Conservation (phyloP, 768 basidiomycete genomes). For the Tephrocybe sp. region DNA sequence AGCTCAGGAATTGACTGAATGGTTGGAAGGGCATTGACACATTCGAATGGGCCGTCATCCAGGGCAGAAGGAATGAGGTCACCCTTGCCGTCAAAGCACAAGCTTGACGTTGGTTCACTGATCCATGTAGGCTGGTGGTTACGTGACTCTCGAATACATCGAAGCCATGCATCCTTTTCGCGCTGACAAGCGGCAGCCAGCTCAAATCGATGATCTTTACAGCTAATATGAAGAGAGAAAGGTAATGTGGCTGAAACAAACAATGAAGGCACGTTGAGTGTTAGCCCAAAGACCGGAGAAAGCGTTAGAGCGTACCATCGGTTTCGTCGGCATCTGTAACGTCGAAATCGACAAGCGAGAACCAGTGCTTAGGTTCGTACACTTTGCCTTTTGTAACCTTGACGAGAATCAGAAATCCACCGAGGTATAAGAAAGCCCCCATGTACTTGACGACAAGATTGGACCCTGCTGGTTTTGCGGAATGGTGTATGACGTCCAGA, state of each 20-base stretch:
- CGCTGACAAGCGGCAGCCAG: conserved; percentile 78
- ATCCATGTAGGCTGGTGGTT: conserved; percentile 45
- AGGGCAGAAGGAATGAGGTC: conserved; percentile 32
- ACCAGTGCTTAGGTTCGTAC: conserved; percentile 90
- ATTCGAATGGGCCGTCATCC: conserved; percentile 41
- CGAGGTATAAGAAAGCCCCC: conserved; percentile 84
- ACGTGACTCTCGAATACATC: conserved; percentile 56
- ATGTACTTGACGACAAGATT: conserved; percentile 80
- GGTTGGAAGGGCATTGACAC: conserved; percentile 43
- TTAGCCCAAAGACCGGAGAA: background rate
- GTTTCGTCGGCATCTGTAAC: conserved; percentile 65
- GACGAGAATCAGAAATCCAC: conserved; percentile 82
- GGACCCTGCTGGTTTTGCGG: conserved; percentile 41
- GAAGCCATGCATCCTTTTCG: conserved; percentile 89
- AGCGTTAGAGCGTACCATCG: conserved; percentile 58
- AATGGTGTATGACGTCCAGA: conserved; percentile 78
- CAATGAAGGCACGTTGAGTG: background rate
- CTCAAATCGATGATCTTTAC: conserved; percentile 74
- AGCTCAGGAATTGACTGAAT: conserved; percentile 59
- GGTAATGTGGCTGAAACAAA: conserved; percentile 66
- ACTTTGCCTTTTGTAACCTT: conserved; percentile 78
- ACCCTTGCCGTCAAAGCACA: conserved; percentile 45
- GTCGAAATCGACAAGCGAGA: conserved; percentile 72
- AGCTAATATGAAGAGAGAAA: conserved; percentile 73
- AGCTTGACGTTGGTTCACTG: conserved; percentile 63